These are phyloP conservation scores for Solanum hybrid DNA, from an alignment of 305 asterid genomes.

Conservation along the genomic window DNA sequence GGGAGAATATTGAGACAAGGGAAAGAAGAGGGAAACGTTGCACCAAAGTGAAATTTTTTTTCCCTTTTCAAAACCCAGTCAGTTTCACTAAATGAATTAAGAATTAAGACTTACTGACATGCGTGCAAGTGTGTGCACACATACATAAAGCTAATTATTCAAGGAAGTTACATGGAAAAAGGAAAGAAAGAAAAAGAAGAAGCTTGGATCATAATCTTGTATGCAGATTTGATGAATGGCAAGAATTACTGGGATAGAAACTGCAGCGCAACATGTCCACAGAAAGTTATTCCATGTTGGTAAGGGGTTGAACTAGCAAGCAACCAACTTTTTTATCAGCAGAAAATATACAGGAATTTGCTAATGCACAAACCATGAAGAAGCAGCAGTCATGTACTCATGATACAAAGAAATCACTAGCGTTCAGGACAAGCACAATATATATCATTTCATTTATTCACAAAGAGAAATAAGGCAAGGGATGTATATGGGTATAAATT, in stretches of 20 bases:
- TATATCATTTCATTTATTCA: neutral
- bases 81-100: neutral
- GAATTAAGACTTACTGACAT: neutral
- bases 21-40: neutral
- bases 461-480: neutral
- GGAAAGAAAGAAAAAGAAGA: neutral
- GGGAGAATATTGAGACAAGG: neutral
- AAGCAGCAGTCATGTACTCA: neutral
- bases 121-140: neutral
- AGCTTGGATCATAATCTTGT: neutral
- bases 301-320: neutral
- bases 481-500: neutral
- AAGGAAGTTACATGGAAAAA: neutral
- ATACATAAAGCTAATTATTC: neutral
- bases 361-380: neutral
- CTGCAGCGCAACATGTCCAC: neutral
- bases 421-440: neutral
- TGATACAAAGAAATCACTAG: neutral
- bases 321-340: neutral
- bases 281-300: neutral
- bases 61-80: neutral
- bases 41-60: neutral
- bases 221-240: neutral
- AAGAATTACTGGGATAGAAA: neutral
- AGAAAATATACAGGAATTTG: neutral